These are phyloP conservation scores for Schwanniomyces yamadae DNA, from an alignment of 805 yeast genomes.

Conservation along the genomic window DNA sequence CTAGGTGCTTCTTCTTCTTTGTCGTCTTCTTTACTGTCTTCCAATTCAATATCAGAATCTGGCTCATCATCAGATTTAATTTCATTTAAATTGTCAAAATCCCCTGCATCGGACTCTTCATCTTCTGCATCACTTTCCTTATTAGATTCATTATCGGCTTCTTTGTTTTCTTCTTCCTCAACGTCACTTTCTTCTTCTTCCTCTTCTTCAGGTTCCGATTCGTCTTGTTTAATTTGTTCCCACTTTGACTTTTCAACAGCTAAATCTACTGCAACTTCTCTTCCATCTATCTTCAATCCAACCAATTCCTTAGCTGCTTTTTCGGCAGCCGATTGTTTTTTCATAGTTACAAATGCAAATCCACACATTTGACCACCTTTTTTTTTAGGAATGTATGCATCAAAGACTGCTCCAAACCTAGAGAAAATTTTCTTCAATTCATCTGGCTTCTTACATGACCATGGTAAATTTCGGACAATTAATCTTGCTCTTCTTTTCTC, in stretches of 20 bases:
- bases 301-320: constrained; percentile 72
- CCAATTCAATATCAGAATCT: constrained; percentile 33
- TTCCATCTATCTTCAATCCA: constrained; percentile 80
- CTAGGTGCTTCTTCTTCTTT: constrained; percentile 32
- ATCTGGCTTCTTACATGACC: constrained; percentile 85
- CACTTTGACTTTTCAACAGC: constrained; percentile 88
- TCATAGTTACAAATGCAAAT: constrained; percentile 92
- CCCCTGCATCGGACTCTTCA: constrained; percentile 30
- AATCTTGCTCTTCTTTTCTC: constrained; percentile 83
- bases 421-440: constrained; percentile 67
- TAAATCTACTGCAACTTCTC: constrained; percentile 91
- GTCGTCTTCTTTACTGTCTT: constrained; percentile 26
- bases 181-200: constrained; percentile 39
- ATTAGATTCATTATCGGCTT: constrained; percentile 35
- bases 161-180: constrained; percentile 40
- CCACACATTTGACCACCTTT: constrained; percentile 89
- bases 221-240: constrained; percentile 52
- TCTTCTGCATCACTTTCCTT: constrained; percentile 37
- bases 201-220: constrained; percentile 35
- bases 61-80: constrained; percentile 22
- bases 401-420: constrained; percentile 82
- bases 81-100: constrained; percentile 15
- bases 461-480: constrained; percentile 89
- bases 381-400: constrained; percentile 85
- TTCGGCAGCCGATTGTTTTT: constrained; percentile 71